Evolutionary conservation across 106 monocot species (phyloP).

Genomic region (Vanilla planifolia): DNA sequence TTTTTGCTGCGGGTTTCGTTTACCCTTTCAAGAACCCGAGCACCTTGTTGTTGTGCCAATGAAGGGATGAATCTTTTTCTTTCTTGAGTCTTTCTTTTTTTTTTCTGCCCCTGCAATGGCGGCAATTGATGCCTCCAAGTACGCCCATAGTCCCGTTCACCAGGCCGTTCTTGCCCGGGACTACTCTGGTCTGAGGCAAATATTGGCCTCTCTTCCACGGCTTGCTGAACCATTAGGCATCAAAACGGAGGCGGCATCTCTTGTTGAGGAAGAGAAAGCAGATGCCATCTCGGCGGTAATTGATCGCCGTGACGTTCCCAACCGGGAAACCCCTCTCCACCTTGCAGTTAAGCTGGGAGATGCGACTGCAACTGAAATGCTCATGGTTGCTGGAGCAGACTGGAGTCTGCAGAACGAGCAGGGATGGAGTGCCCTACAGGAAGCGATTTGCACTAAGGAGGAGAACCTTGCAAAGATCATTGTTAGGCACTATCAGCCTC

Average conservation of each 20-base stretch:
- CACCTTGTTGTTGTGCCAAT: neutral
- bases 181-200: conserved; percentile 28
- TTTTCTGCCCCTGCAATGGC: conserved; percentile 18
- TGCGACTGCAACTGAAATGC: conserved; percentile 51
- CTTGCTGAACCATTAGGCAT: conserved; percentile 40
- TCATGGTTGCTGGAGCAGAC: conserved; percentile 79
- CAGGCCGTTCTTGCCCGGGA: conserved; percentile 49
- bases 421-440: conserved; percentile 85
- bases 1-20: conserved; percentile 19
- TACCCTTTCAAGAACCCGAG: conserved; percentile 5
- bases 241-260: conserved; percentile 60
- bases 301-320: conserved; percentile 74
- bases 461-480: conserved; percentile 69
- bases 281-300: conserved; percentile 61
- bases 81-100: conserved; percentile 8
- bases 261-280: conserved; percentile 63
- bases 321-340: conserved; percentile 74
- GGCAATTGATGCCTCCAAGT: conserved; percentile 45
- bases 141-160: conserved; percentile 76
- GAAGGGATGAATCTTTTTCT: neutral
- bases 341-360: conserved; percentile 66
- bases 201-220: conserved; percentile 45
- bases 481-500: conserved; percentile 68
- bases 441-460: conserved; percentile 68
- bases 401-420: conserved; percentile 95